A percentile compares a stretch with the other conserved stretches of the same genome.
phyloP scores from a whole-genome alignment of 1,284 basidiomycete species.

The Gymnopus androsaceus region DNA sequence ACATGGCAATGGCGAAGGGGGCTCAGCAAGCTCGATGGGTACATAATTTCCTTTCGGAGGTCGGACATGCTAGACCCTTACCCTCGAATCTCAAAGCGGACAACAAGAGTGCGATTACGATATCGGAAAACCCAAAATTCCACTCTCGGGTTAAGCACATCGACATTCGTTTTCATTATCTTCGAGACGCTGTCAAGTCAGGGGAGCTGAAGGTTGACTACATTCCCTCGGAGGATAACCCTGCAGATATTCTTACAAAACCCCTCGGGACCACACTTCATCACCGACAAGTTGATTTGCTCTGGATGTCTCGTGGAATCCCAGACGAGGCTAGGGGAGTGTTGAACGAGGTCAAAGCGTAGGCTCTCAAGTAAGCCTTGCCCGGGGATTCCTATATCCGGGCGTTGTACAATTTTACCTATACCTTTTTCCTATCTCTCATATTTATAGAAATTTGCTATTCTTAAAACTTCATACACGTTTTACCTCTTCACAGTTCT shows the following conservation, averaged over 20 bases:
- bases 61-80: slow-evolving; percentile 18
- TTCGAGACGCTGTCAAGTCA: slow-evolving; percentile 13
- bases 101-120: slow-evolving; percentile 36
- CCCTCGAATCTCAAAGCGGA: slow-evolving; percentile 34
- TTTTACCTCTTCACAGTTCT: too few relatives aligned
- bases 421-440: too few relatives aligned
- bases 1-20: slow-evolving; percentile 25
- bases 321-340: too few relatives aligned
- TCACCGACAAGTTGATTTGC: too few relatives aligned
- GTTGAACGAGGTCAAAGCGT: too few relatives aligned
- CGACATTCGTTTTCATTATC: neutral
- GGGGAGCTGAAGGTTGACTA: slow-evolving; percentile 11
- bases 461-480: too few relatives aligned
- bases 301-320: too few relatives aligned
- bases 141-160: slow-evolving; percentile 8
- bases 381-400: too few relatives aligned
- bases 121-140: slow-evolving; percentile 9
- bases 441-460: too few relatives aligned
- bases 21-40: slow-evolving; percentile 37
- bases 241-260: slow-evolving; percentile 25
- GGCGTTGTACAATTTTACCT: too few relatives aligned
- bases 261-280: too few relatives aligned
- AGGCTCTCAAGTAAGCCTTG: too few relatives aligned
- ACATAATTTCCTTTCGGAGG: slow-evolving; percentile 27
- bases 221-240: slow-evolving; percentile 19